Base-by-base conservation (phyloP, 352 stramenopile genomes). In the Globisporangium irregulare region DNA sequence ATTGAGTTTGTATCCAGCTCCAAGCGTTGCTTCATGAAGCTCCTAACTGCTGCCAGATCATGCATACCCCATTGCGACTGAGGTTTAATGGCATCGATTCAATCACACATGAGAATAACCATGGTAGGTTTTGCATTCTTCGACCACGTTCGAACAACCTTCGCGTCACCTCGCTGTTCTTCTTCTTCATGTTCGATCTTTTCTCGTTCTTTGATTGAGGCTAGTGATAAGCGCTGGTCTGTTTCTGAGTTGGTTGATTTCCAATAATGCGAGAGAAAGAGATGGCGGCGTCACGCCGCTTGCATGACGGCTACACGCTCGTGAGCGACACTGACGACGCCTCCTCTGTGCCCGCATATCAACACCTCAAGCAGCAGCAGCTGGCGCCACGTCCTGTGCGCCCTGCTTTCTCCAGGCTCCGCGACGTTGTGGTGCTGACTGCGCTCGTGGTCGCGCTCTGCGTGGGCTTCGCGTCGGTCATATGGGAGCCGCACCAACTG, bases 381-480 rank as follows among this genome's bases (percentile, higher is more conserved):
- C 51, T 34, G 6, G 9, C 10, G 4, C 4, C 51, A n/a, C 51
- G 51, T 24, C 27, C 27, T 32, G 27, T 32, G 27, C 51, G 12
- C 10, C 51, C 51, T 25, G 24, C 24, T 24, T 27, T 12, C 5
- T 57, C 51, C 3, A 32, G 12, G 18, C n/a, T 57, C 51, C 51
- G 51, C 24, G 51, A 57, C 51, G 59, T 8, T n/a, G 59, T 57
- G 25, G 27, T 68, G 25, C 38, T 68, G 14, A 32, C 22, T 27
- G 54, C 63, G 54, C 63, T 68, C 38, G 25, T 62, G 5, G 4
- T 56, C 6, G 27, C 15, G 54, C 63, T 68, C 36, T 41, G 63
- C 24, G 53, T 34, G 14, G 41, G 36, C 18, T 68, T 50, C 53
- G 55, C 41, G 12, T 50, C 56, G 15, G 7, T 63, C 27, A 34